Evolutionary conservation across 352 stramenopile species (phyloP).

Genomic region (Phytophthora podocarpi): DNA sequence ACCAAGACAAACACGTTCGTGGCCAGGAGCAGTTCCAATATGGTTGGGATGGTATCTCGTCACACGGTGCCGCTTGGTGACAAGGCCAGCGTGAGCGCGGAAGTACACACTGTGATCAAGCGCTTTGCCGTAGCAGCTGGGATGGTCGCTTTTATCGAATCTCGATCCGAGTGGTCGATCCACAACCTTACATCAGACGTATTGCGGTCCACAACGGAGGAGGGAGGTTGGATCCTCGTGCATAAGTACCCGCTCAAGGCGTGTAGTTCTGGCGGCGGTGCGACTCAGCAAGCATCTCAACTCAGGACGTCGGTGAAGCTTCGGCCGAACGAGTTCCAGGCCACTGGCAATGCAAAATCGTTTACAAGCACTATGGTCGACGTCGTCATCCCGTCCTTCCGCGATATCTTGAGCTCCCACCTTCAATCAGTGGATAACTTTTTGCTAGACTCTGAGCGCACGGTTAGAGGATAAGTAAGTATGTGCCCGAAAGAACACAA

Average conservation of each 20-base stretch:
- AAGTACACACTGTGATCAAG: slow-evolving; percentile 20
- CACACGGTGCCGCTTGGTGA: slow-evolving; percentile 4
- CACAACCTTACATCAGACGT: not conserved
- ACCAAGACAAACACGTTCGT: slow-evolving; percentile 2
- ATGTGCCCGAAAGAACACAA: too few relatives aligned
- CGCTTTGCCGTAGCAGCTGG: slow-evolving; percentile 5
- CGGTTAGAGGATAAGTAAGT: not conserved
- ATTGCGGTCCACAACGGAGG: slow-evolving; percentile 12
- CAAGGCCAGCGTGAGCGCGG: slow-evolving; percentile 1
- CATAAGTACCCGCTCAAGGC: slow-evolving; percentile 1
- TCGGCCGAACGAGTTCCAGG: slow-evolving; percentile 8
- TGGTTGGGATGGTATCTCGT: slow-evolving; percentile 6
- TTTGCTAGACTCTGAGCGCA: slow-evolving; percentile 2
- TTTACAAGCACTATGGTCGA: slow-evolving; percentile 24
- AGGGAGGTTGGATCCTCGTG: slow-evolving; percentile 18
- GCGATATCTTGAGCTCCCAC: slow-evolving; percentile 19
- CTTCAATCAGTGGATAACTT: slow-evolving; percentile 16
- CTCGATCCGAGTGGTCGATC: slow-evolving; percentile 25
- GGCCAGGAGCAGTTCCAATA: slow-evolving; percentile 2
- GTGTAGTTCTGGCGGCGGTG: not conserved
- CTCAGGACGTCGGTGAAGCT: slow-evolving; percentile 17
- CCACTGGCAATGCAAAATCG: not conserved
- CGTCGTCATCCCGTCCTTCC: slow-evolving; percentile 22
- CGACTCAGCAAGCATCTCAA: slow-evolving; percentile 9
- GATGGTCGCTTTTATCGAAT: slow-evolving; percentile 17